Conservation (phyloP, 768 basidiomycete species). For the Phaffia tasmanica region DNA sequence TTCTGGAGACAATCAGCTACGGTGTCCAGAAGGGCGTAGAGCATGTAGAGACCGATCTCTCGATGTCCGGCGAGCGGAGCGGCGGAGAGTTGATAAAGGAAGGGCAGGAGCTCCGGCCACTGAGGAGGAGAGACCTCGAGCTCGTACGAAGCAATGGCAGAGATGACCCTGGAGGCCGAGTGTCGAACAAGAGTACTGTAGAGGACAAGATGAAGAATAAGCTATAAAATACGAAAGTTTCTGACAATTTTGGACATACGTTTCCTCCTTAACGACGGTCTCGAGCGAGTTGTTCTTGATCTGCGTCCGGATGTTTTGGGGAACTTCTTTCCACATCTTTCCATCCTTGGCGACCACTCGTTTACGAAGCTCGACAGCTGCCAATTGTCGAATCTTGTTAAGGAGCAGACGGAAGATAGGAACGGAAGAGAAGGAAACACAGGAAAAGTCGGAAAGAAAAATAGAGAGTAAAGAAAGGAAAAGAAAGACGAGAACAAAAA, state of each 20-base stretch:
- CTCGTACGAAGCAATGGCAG: conserved; percentile 83
- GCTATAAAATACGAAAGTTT: neutral
- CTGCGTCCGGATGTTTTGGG: conserved; percentile 57
- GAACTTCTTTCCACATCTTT: conserved; percentile 64
- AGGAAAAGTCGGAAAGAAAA: neutral
- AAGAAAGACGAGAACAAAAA: neutral
- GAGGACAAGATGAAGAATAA: conserved; percentile 1
- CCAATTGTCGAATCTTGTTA: conserved; percentile 80
- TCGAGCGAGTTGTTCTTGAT: conserved; percentile 77
- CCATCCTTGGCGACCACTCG: conserved; percentile 70
- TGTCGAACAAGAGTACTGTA: conserved; percentile 78
- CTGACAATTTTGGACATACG: conserved; percentile 44
- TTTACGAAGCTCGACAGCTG: conserved; percentile 93
- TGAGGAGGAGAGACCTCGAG: conserved; percentile 43
- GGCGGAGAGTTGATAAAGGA: conserved; percentile 65
- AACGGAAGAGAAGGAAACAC: neutral
- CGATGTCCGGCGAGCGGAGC: conserved; percentile 62
- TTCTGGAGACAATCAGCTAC: conserved; percentile 75
- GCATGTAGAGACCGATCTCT: conserved; percentile 80
- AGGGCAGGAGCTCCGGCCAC: conserved; percentile 82
- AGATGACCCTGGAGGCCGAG: conserved; percentile 81
- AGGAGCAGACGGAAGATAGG: neutral
- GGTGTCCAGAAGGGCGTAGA: conserved; percentile 72
- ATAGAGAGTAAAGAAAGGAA: neutral
- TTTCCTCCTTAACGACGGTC: conserved; percentile 62